Evolutionary conservation across 176 grass and related monocot genomes (phyloP).

Genomic region (Bonia amplexicaulis): DNA sequence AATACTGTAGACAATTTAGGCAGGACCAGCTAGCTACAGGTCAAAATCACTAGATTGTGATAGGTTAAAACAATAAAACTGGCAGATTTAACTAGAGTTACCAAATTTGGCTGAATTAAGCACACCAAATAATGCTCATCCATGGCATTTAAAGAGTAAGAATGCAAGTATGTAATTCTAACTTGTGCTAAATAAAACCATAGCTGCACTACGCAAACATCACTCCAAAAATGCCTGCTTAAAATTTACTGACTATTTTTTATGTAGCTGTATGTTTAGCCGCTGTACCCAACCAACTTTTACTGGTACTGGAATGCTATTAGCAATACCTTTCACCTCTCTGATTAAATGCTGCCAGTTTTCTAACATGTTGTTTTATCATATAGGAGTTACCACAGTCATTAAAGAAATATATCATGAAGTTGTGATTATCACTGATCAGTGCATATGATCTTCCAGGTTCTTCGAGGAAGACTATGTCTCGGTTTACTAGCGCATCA

Average conservation of each 20-base stretch:
- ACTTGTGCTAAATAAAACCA: neutral
- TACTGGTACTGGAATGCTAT: neutral
- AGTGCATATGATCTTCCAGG: neutral
- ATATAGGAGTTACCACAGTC: neutral
- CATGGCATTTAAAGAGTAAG: neutral
- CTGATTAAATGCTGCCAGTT: neutral
- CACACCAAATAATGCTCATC: neutral
- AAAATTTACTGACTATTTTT: neutral
- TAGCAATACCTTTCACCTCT: neutral
- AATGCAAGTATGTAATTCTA: neutral
- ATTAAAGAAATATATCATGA: neutral
- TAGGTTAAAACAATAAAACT: neutral
- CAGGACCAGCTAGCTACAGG: neutral
- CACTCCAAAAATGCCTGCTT: neutral
- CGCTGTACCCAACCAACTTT: neutral
- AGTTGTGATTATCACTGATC: neutral
- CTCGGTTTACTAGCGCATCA: conserved; percentile 22
- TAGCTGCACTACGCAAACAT: neutral
- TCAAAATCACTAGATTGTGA: neutral
- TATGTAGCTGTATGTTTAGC: neutral
- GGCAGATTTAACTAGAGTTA: neutral
- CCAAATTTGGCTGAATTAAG: neutral
- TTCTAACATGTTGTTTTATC: neutral
- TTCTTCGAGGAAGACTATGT: conserved; percentile 47
- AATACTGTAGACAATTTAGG: neutral